Conservation (phyloP, 2,329 filamentous ascomycete species). For the Sphaerostilbella broomeana region DNA sequence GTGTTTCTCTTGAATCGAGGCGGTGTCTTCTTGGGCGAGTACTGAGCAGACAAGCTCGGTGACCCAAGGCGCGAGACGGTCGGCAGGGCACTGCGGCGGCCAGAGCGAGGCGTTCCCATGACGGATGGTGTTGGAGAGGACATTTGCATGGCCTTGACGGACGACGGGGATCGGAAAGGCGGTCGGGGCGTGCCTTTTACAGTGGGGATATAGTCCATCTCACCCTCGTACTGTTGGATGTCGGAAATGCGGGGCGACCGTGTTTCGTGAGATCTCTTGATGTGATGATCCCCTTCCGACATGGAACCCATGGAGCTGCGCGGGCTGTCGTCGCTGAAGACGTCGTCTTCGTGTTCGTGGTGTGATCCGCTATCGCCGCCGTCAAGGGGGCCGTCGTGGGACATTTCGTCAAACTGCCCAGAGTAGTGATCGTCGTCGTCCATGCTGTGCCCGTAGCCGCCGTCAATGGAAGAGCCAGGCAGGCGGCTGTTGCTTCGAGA, state of each 20-base stretch:
- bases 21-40: conserved; percentile 52
- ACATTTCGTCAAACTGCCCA: conserved; percentile 6
- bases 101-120: conserved; percentile 48
- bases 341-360: conserved; percentile 47
- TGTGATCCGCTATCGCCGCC: conserved; percentile 43
- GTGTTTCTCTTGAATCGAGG: conserved; percentile 50
- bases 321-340: conserved; percentile 53
- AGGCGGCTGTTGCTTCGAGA: too few relatives aligned
- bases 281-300: conserved; percentile 29
- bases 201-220: conserved; percentile 46
- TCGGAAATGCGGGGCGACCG: conserved; percentile 43
- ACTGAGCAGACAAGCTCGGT: conserved; percentile 44
- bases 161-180: conserved; percentile 62
- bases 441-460: too few relatives aligned
- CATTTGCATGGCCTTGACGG: conserved; percentile 66
- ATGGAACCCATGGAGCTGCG: conserved; percentile 52
- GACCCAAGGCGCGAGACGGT: conserved; percentile 53
- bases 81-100: conserved; percentile 41
- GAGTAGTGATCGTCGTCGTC: conserved; percentile 7
- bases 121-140: conserved; percentile 55
- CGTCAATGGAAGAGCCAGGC: conserved; percentile 14
- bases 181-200: conserved; percentile 54
- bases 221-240: conserved; percentile 41
- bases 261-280: conserved; percentile 24
- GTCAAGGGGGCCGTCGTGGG: conserved; percentile 4